Evolutionary conservation across 2,329 filamentous ascomycete species (phyloP).

Genomic region (Cladosporium sp.): DNA sequence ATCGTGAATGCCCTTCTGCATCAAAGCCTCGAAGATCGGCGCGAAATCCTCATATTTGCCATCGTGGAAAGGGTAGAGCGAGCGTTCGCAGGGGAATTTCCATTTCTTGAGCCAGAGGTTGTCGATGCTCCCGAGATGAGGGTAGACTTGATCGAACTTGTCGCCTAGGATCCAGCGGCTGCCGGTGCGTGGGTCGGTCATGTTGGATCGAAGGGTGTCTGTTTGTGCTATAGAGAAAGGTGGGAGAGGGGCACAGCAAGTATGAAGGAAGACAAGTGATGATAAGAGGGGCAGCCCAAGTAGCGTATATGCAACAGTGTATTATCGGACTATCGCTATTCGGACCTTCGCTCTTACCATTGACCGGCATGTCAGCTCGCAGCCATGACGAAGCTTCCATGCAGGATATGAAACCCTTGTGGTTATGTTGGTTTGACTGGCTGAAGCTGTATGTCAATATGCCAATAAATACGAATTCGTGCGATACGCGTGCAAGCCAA

Average conservation of each 20-base stretch:
- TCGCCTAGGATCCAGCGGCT: conserved; percentile 41
- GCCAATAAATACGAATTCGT: too few species aligned
- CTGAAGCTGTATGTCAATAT: too few species aligned
- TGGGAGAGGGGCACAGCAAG: not conserved
- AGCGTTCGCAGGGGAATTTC: conserved; percentile 31
- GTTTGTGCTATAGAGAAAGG: not conserved
- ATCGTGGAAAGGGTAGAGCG: conserved; percentile 33
- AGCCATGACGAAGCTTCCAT: not conserved
- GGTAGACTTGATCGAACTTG: conserved; percentile 45
- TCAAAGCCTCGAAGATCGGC: conserved; percentile 34
- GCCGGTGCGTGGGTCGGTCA: conserved; percentile 31
- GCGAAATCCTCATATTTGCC: conserved; percentile 36
- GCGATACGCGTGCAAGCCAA: too few species aligned
- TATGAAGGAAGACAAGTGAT: not conserved
- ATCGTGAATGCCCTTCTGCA: conserved; percentile 34
- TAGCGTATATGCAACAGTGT: not conserved
- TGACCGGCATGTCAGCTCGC: conserved; percentile 3
- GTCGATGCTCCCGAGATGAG: conserved; percentile 58
- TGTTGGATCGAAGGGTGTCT: not conserved
- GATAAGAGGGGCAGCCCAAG: not conserved
- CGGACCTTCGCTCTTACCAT: conserved; percentile 12
- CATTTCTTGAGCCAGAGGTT: conserved; percentile 45
- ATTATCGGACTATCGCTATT: conserved; percentile 8
- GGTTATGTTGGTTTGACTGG: too few species aligned
- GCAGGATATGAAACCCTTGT: too few species aligned